Percentiles rank a stretch among this genome's conserved stretches.
These are phyloP conservation scores for Metschnikowia picachoensis DNA, from an alignment of 805 yeast genomes.

Conservation along the genomic window DNA sequence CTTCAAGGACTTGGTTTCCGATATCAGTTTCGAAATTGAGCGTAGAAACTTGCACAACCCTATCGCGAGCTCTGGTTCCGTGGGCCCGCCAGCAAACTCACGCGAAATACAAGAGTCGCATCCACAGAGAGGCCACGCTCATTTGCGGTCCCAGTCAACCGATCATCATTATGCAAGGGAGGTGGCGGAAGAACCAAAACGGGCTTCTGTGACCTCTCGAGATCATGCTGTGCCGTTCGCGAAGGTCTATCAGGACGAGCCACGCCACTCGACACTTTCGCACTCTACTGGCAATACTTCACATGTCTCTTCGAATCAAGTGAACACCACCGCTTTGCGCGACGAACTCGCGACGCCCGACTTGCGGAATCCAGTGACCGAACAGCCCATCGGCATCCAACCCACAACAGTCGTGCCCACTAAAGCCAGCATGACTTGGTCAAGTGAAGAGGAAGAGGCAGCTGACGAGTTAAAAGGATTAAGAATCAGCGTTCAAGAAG, in stretches of 20 bases:
- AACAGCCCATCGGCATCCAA: constrained; percentile 44
- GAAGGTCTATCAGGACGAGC: neutral
- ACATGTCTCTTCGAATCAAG: neutral
- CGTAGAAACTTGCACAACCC: constrained; percentile 57
- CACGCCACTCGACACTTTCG: neutral
- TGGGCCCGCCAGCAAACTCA: neutral
- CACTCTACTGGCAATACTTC: constrained; percentile 1
- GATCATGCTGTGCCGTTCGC: neutral
- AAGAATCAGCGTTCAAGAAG: neutral
- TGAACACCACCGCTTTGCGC: constrained; percentile 5
- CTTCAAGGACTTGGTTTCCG: constrained; percentile 87
- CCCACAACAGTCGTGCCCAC: constrained; percentile 76
- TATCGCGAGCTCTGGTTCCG: constrained; percentile 1
- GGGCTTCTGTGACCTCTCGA: neutral
- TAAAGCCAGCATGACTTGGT: constrained; percentile 83
- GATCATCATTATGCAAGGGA: neutral
- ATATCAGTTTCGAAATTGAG: constrained; percentile 81
- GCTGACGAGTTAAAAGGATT: constrained; percentile 17
- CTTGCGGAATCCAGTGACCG: constrained; percentile 9
- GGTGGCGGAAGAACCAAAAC: neutral
- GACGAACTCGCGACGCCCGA: constrained; percentile 17
- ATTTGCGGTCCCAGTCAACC: constrained; percentile 1
- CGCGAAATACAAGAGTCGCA: neutral
- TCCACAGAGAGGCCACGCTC: neutral
- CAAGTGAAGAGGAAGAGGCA: constrained; percentile 69